Conservation (phyloP, 768 basidiomycete species). For the Russula virescens region DNA sequence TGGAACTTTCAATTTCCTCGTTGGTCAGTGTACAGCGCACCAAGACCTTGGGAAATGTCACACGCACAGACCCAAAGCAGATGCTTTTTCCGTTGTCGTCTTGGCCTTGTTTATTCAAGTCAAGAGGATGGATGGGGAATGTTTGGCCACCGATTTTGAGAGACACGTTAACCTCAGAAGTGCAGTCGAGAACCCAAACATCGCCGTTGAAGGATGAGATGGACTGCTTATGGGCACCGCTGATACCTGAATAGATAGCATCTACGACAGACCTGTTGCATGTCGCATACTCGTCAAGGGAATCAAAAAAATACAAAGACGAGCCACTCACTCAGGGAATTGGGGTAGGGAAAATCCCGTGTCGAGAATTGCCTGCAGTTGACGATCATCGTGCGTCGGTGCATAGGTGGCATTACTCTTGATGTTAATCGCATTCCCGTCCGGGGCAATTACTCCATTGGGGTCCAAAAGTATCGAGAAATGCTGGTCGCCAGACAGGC, state of each 20-base stretch:
- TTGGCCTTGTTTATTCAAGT: slow-evolving; percentile 40
- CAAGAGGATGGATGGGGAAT: slow-evolving; percentile 62
- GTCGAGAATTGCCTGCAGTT: slow-evolving; percentile 58
- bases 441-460: slow-evolving; percentile 55
- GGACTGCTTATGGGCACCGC: slow-evolving; percentile 44
- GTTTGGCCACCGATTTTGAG: slow-evolving; percentile 52
- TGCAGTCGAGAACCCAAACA: slow-evolving; percentile 60
- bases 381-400: slow-evolving; percentile 55
- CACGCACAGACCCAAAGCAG: slow-evolving; percentile 35
- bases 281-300: neutral
- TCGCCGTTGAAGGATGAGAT: slow-evolving; percentile 37
- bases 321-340: slow-evolving; percentile 39
- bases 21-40: neutral
- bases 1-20: slow-evolving; percentile 47
- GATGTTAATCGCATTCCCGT: slow-evolving; percentile 47
- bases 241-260: slow-evolving; percentile 52
- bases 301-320: slow-evolving; percentile 19
- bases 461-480: slow-evolving; percentile 59
- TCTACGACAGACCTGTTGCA: slow-evolving; percentile 43
- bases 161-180: slow-evolving; percentile 56
- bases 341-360: slow-evolving; percentile 66
- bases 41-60: neutral
- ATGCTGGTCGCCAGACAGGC: slow-evolving; percentile 54
- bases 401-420: slow-evolving; percentile 50
- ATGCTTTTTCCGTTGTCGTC: slow-evolving; percentile 26